These are phyloP conservation scores for Russula emetica DNA, from an alignment of 768 basidiomycete species.

Conservation along the genomic window DNA sequence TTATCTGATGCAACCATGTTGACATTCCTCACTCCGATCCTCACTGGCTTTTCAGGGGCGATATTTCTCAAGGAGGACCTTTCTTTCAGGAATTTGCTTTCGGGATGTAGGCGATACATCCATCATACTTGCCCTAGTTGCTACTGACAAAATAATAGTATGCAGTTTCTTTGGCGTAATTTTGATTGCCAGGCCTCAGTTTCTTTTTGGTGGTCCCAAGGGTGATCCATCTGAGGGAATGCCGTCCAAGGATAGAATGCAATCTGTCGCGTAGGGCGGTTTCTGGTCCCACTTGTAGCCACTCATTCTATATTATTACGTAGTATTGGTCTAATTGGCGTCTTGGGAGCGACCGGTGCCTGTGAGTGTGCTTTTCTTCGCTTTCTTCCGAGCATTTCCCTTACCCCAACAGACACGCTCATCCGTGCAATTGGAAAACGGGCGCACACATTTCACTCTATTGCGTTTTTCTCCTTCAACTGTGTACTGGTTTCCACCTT, in stretches of 20 bases:
- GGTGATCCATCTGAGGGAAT: conserved; percentile 19
- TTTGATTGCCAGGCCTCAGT: conserved; percentile 73
- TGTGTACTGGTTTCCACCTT: no score
- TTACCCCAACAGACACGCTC: conserved; percentile 38
- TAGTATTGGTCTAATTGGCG: conserved; percentile 60
- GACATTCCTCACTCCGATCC: no score
- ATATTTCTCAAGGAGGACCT: no score
- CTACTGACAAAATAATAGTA: conserved; percentile 35
- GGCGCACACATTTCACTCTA: conserved; percentile 71
- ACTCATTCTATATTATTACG: not conserved
- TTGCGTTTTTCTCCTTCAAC: no score
- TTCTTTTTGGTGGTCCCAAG: conserved; percentile 53
- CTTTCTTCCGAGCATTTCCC: not conserved
- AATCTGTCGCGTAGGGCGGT: conserved; percentile 51
- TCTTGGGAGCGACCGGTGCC: conserved; percentile 60
- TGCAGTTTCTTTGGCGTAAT: conserved; percentile 72
- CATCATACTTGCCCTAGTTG: not conserved
- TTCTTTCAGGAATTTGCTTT: no score
- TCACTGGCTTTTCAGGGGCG: no score
- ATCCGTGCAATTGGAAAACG: conserved; percentile 69
- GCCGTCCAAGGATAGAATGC: conserved; percentile 42
- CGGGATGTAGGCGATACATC: no score
- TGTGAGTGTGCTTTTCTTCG: conserved; percentile 44
- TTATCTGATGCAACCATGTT: no score
- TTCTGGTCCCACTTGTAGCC: not conserved